phyloP scores from a whole-genome alignment of 2,329 filamentous ascomycete species.

The Hirsutella thompsonii region DNA sequence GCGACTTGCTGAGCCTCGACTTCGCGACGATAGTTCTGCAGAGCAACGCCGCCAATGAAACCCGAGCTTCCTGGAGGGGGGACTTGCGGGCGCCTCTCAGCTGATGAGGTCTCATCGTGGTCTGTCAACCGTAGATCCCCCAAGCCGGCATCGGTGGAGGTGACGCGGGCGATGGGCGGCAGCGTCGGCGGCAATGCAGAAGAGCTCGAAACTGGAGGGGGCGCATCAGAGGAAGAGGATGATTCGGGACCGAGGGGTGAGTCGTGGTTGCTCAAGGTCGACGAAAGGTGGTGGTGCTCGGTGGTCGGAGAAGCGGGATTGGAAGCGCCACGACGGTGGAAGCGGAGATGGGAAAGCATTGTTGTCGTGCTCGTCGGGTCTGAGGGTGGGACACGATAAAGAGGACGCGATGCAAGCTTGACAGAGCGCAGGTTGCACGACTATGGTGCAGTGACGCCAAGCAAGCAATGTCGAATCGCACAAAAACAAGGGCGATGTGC shows the following conservation, averaged over 20 bases:
- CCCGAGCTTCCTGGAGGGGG: conserved; percentile 20
- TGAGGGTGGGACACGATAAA: not conserved
- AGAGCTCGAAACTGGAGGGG: conserved; percentile 19
- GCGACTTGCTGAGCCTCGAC: conserved; percentile 7
- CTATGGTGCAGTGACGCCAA: too few relatives aligned
- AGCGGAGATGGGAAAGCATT: conserved; percentile 43
- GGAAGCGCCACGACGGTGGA: conserved; percentile 43
- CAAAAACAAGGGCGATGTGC: too few relatives aligned
- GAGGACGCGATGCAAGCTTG: not conserved
- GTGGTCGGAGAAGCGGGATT: conserved; percentile 40
- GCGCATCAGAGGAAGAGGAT: conserved; percentile 20
- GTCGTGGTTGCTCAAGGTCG: conserved; percentile 22
- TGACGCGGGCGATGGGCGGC: conserved; percentile 36
- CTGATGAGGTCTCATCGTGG: conserved; percentile 3
- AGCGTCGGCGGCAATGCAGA: conserved; percentile 32
- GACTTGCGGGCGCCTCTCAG: conserved; percentile 11
- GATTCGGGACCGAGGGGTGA: conserved; percentile 28
- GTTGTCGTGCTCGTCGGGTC: not conserved
- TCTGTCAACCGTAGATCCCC: conserved; percentile 13
- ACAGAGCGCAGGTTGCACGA: not conserved
- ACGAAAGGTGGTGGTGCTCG: conserved; percentile 30
- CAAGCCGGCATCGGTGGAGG: conserved; percentile 23
- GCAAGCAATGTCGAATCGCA: too few relatives aligned
- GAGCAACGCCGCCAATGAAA: conserved; percentile 42
- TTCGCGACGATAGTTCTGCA: conserved; percentile 36